phyloP scores from a whole-genome alignment of 768 basidiomycete genomes.

The Trametes punicea region DNA sequence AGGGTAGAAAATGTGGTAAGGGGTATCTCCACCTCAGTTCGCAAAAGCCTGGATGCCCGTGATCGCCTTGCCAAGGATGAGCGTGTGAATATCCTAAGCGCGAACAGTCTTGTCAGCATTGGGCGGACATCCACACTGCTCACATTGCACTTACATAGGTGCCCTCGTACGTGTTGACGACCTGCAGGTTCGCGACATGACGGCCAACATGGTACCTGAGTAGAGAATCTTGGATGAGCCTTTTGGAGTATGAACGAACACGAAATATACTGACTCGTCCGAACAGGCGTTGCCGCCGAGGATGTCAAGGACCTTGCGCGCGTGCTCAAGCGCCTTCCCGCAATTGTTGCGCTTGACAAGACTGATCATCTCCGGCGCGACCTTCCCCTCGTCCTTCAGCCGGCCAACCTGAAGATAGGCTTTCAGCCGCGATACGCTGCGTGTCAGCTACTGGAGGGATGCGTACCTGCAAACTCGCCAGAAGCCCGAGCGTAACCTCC shows the following conservation, averaged over 20 bases:
- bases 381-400: slow-evolving; percentile 72
- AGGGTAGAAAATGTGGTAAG: too few species aligned
- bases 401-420: slow-evolving; percentile 52
- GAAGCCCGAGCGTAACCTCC: slow-evolving; percentile 75
- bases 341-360: slow-evolving; percentile 95
- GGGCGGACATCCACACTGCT: not conserved
- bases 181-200: slow-evolving; percentile 91
- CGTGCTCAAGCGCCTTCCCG: slow-evolving; percentile 84
- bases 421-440: not conserved
- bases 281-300: too few species aligned
- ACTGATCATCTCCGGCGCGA: slow-evolving; percentile 91
- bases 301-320: slow-evolving; percentile 57
- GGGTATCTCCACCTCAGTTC: slow-evolving; percentile 34
- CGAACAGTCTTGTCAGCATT: not conserved
- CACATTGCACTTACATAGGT: slow-evolving; percentile 47
- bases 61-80: slow-evolving; percentile 90
- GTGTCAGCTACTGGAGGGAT: not conserved
- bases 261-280: too few species aligned
- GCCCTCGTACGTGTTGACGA: slow-evolving; percentile 95
- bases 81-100: slow-evolving; percentile 77
- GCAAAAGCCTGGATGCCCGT: slow-evolving; percentile 87
- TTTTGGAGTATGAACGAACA: too few species aligned
- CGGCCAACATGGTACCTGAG: slow-evolving; percentile 87
- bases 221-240: too few species aligned
- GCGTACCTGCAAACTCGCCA: slow-evolving; percentile 66